Evolutionary conservation across 108 stramenopile genomes (phyloP).

Genomic region (Cylindrotheca closterium): DNA sequence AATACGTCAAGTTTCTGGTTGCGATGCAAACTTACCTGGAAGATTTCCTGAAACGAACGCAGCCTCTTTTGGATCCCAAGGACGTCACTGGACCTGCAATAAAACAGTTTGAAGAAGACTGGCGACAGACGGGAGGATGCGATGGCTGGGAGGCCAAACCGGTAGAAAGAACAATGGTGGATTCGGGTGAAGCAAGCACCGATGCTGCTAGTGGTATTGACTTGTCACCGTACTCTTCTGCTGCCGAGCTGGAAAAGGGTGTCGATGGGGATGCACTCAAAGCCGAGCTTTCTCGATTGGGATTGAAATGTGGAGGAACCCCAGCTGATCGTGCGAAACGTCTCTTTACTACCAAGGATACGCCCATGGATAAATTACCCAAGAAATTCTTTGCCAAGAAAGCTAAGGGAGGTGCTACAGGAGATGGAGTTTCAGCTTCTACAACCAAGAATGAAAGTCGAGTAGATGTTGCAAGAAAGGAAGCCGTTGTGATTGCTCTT

Average conservation of each 20-base stretch:
- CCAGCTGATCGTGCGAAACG: conserved; percentile 86
- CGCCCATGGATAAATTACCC: conserved; percentile 77
- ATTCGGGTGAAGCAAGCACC: conserved; percentile 10
- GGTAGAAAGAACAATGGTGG: conserved; percentile 59
- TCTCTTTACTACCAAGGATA: conserved; percentile 89
- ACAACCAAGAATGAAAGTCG: conserved; percentile 49
- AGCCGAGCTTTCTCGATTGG: conserved; percentile 82
- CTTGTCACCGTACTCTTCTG: conserved; percentile 52
- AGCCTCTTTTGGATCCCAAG: conserved; percentile 62
- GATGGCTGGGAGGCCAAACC: conserved; percentile 65
- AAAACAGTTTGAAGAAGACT: conserved; percentile 51
- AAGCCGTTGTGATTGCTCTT: conserved; percentile 73
- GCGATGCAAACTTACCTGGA: conserved; percentile 60
- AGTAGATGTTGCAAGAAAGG: conserved; percentile 70
- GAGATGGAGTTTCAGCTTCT: conserved; percentile 4
- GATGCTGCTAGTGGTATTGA: conserved; percentile 35
- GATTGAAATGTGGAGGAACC: conserved; percentile 96
- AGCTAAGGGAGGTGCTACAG: not conserved
- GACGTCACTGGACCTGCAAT: conserved; percentile 50
- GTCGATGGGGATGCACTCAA: conserved; percentile 86
- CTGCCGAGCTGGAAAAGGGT: conserved; percentile 58
- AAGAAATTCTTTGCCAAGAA: conserved; percentile 76
- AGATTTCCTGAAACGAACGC: conserved; percentile 64
- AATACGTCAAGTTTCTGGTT: conserved; percentile 70
- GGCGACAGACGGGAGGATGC: conserved; percentile 56